phyloP scores from a whole-genome alignment of 192 early-diverging fungal genomes.

The Lobosporangium transversale region DNA sequence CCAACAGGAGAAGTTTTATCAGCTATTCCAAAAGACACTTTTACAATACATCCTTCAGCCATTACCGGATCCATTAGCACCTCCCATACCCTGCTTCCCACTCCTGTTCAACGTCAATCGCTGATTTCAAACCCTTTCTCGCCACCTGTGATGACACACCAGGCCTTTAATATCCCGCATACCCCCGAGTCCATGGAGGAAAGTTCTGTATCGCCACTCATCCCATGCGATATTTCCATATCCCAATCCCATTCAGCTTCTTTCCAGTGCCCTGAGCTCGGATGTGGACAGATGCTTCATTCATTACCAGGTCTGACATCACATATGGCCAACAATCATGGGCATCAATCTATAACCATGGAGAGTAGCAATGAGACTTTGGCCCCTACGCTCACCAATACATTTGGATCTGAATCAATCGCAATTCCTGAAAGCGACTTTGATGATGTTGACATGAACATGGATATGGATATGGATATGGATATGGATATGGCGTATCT shows the following conservation, averaged over 20 bases:
- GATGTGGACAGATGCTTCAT: conserved; percentile 41
- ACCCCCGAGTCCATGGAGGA: conserved; percentile 33
- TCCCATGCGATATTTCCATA: conserved; percentile 7
- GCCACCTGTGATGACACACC: conserved; percentile 14
- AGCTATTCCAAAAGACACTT: neutral
- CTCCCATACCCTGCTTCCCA: conserved; percentile 12
- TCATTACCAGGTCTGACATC: conserved; percentile 13
- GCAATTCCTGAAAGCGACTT: conserved; percentile 33
- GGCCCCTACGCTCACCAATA: neutral
- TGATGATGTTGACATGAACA: conserved; percentile 27
- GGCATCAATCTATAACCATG: conserved; percentile 43
- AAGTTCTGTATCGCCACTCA: conserved; percentile 9
- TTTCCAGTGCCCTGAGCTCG: conserved; percentile 38
- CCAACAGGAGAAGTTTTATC: neutral
- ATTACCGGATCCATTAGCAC: neutral
- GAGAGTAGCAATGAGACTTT: conserved; percentile 3
- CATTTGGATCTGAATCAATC: conserved; percentile 18
- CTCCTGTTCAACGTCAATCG: conserved; percentile 21
- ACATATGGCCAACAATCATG: conserved; percentile 50
- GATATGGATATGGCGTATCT: conserved; percentile 27
- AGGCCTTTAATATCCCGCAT: conserved; percentile 43
- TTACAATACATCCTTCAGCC: neutral
- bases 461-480: conserved; percentile 15
- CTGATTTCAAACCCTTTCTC: conserved; percentile 1
- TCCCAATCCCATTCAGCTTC: conserved; percentile 19